Conservation (phyloP, 768 basidiomycete species). For the Tulasnella sp. region DNA sequence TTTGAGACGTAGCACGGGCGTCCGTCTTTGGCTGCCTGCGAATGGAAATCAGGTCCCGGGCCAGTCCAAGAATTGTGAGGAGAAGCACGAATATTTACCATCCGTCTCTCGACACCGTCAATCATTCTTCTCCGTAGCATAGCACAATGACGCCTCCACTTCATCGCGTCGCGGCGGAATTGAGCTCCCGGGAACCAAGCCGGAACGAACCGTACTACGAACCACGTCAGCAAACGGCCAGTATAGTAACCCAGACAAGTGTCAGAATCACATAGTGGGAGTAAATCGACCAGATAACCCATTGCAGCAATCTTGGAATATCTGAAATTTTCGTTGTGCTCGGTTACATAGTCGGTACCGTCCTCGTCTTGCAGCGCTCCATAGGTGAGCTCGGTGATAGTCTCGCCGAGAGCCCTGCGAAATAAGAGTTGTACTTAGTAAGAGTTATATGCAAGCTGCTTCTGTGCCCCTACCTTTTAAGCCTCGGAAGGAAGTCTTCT, state of each 20-base stretch:
- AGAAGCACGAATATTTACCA: background rate
- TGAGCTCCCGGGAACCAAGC: slow-evolving; percentile 1
- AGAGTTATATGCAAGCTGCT: background rate
- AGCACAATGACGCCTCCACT: background rate
- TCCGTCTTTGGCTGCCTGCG: background rate
- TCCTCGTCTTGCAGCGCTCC: background rate
- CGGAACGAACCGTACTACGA: background rate
- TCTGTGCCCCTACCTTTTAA: background rate
- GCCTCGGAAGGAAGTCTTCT: background rate
- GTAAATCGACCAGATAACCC: background rate
- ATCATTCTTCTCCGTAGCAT: background rate
- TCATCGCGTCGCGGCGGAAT: background rate
- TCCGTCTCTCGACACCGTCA: background rate
- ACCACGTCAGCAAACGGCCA: background rate
- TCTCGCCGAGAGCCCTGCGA: background rate
- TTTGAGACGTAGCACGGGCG: background rate
- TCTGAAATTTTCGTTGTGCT: background rate
- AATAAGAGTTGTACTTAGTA: background rate
- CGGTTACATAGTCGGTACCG: slow-evolving; percentile 4
- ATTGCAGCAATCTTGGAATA: background rate
- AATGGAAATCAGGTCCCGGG: background rate
- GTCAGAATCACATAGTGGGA: background rate
- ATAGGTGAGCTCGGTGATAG: background rate
- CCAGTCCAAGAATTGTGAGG: background rate
- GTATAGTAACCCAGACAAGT: background rate